Base-by-base conservation (phyloP, 371 early-diverging fungal genomes). In the Mortierella sp. region DNA sequence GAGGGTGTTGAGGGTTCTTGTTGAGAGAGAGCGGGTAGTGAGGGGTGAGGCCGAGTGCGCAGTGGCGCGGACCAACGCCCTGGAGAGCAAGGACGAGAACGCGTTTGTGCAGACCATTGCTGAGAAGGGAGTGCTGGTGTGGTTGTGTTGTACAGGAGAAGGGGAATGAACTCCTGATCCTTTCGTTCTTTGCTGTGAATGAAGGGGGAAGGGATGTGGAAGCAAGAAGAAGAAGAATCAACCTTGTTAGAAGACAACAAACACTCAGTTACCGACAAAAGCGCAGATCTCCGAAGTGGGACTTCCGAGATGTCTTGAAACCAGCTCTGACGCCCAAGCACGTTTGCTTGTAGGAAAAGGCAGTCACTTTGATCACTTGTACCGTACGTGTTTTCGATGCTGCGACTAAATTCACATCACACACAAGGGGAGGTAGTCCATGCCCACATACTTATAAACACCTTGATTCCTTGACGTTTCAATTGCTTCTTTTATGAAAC, bases 101-200 rank as follows among this genome's bases (percentile, higher is more conserved):
- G 77, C 84, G 77, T 80, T 76, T 58, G 84, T 77, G 80, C 84
- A 80, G 72, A 77, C 77, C 84, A 83, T 83, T 56, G 49, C 46
- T 65, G 65, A 21, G 18, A 41, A 48, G 49, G 60, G 16, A 32
- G 32, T 32, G 29, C 14, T 44, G 11, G 44, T 44, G 44, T n/a
- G 44, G 29, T 46, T 44, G 43, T 72, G 16, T 5, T 35, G 49
- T 8, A 70, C 43, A 21, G 14, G 46, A 12, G 48, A 55, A 41
- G 46, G 46, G 27, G 43, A 56, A 27, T 56, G 44, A 29, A n/a
- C 63, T 60, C 48, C 58, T 44, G 43, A 32, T 58, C 29, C 73
- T 21, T 63, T 65, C n/a, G n/a, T 16, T 29, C 35, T 35, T 21
- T 65, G 65, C 4, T 35, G 35, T 21, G 41, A 41, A 65, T 6